Base-by-base conservation (phyloP, 805 yeast species). In the Kodamaea fukazawae region DNA sequence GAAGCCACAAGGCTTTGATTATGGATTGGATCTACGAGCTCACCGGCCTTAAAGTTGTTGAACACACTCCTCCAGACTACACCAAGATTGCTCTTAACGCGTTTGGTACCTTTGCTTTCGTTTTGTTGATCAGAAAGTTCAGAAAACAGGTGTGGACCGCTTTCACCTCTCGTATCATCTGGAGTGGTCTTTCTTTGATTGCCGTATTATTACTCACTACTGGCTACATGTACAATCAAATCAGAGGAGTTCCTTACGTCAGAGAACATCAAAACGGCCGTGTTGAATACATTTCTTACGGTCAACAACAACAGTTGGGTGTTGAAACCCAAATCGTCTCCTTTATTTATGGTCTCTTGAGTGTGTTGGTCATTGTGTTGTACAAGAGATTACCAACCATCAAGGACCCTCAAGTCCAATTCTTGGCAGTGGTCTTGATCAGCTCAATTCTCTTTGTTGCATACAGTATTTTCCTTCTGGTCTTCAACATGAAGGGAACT, bases 161-260 rank as follows among this genome's bases (percentile, higher is more conserved):
- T 4, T 32, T 79, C 9, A 61, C 66, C 17, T 74, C 78, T 29
- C 81, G 73, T 50, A 64, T 75, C 35, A 54, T 86, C 29, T 93
- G 98, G 97, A 83, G 86, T 32, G 76, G 79, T 2, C 32, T 76
- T 8, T 73, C 86, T 3, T 68, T 86, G n/a, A 66, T 84, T 41
- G 51, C 76, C 13, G 74, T 86, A 27, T 67, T 90, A 44, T 65
- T 89, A 50, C 86, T 90, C 70, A 79, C 77, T 34, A 71, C 91
- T 6, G 99, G 99, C 12, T 85, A 89, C 65, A 93, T 93, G 99
- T 93, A 80, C 75, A 90, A 88, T 60, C 76, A 78, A 49, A 93
- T 93, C 47, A 79, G 97, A 61, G 75, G 76, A 28, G 73, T 82
- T 5, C 89, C 74, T 63, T 86, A 82, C 56, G 69, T 82, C 30